Base-by-base conservation (phyloP, 2,329 filamentous ascomycete genomes). In the Penicillium olsonii region DNA sequence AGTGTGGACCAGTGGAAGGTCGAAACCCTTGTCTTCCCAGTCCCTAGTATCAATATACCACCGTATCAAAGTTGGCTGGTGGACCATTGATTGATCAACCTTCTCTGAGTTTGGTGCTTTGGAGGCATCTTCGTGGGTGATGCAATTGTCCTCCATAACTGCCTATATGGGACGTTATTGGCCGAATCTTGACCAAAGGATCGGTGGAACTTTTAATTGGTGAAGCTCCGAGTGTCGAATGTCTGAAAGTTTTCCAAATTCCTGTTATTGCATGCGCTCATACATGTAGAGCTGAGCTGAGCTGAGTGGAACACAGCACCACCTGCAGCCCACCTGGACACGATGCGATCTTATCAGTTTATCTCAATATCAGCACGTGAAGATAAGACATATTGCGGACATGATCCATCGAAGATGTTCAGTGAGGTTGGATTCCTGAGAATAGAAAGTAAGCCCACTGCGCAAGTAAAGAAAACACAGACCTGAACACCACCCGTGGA, bases 41-140 rank as follows among this genome's bases (percentile, higher is more conserved):
- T 52, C 51, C 14, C 73, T 67, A 26, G 68, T 71, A 51, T 76
- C 73, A 42, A 76, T 72, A 53, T 76, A 77, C 71, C 71, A 76
- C 54, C 74, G 62, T 19, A 60, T 61, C 19, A 76, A 61, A 2
- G 53, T 60, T 38, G 57, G 50, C 24, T 55, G 39, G 8, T 45
- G 33, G 19, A 19, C 22, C 17, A 55, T 18, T 6, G 19, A 34
- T n/a, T 39, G 26, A 17, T 52, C 38, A 15, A 43, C 29, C 37
- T 50, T 38, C 15, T 42, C 48, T 17, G 17, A 37, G 11, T 34
- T 38, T 15, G 29, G 41, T 17, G 41, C 41, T n/a, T 50, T 49
- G 20, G 27, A 47, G 41, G 34, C 31, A 42, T 56, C 49, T 12
- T 47, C 43, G 15, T 43, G 34, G 15, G 38, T 45, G 43, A 57